phyloP scores from a whole-genome alignment of 495 filamentous ascomycete species.

The Mycothermus thermophilus region DNA sequence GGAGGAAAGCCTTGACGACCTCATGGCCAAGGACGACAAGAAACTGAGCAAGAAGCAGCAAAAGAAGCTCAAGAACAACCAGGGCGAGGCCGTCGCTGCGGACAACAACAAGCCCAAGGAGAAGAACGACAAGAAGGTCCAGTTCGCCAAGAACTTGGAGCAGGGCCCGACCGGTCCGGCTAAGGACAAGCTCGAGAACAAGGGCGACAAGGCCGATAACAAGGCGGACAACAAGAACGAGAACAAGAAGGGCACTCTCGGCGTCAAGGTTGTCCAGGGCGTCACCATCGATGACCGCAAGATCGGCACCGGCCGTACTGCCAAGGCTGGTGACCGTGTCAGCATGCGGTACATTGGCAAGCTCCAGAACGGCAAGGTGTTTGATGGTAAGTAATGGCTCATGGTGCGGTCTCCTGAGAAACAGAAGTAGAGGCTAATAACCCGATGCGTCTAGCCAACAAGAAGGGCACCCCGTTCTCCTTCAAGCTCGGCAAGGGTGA shows the following conservation, averaged over 20 bases:
- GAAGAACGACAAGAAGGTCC: slow-evolving; percentile 78
- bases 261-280: slow-evolving; percentile 66
- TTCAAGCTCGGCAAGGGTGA: slow-evolving; percentile 90
- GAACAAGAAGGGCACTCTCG: slow-evolving; percentile 35
- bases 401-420: neutral
- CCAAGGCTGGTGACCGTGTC: slow-evolving; percentile 75
- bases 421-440: slow-evolving; percentile 18
- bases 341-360: slow-evolving; percentile 97
- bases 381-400: slow-evolving; percentile 55
- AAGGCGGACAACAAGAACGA: slow-evolving; percentile 27
- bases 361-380: slow-evolving; percentile 78
- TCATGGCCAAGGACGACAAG: slow-evolving; percentile 53
- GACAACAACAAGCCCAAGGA: slow-evolving; percentile 43
- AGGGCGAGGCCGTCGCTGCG: slow-evolving; percentile 59
- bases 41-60: slow-evolving; percentile 90
- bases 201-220: slow-evolving; percentile 16
- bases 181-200: slow-evolving; percentile 23
- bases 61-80: slow-evolving; percentile 98
- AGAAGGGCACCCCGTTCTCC: slow-evolving; percentile 89
- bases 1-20: slow-evolving; percentile 58
- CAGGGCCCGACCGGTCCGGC: slow-evolving; percentile 72
- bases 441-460: slow-evolving; percentile 63
- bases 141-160: slow-evolving; percentile 97
- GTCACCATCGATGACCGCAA: slow-evolving; percentile 94
- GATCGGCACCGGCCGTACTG: slow-evolving; percentile 62